These are phyloP conservation scores for Kalmusia sp. DNA, from an alignment of 2,329 filamentous ascomycete genomes.

Conservation along the genomic window DNA sequence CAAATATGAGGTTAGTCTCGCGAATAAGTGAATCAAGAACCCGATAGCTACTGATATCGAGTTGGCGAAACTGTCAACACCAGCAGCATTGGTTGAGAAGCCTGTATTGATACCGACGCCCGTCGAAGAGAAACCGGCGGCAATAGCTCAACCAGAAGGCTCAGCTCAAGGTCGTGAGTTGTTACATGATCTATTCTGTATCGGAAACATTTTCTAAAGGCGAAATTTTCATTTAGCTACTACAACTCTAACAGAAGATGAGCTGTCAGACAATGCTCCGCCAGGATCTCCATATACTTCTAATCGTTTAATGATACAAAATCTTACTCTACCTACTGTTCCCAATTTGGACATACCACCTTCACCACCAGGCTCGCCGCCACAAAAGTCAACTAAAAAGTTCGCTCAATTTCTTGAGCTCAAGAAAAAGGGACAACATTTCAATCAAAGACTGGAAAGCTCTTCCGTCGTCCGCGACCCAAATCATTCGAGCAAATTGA, in stretches of 20 bases:
- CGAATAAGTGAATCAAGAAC: constrained; percentile 32
- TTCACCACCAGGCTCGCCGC: constrained; percentile 68
- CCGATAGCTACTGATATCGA: constrained; percentile 58
- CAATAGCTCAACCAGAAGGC: constrained; percentile 26
- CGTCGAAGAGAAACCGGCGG: constrained; percentile 11
- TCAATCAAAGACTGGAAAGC: constrained; percentile 75
- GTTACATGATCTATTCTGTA: not conserved
- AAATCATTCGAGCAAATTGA: constrained; percentile 72
- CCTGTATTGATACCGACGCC: constrained; percentile 11
- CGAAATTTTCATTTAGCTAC: constrained; percentile 14
- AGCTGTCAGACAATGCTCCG: constrained; percentile 23
- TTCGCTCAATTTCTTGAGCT: constrained; percentile 77
- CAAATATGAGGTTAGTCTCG: constrained; percentile 48
- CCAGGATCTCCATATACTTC: constrained; percentile 70
- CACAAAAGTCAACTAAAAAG: constrained; percentile 64
- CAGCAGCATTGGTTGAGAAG: constrained; percentile 20
- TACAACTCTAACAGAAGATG: constrained; percentile 25
- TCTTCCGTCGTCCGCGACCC: constrained; percentile 76
- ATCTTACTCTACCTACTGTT: constrained; percentile 75
- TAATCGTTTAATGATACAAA: constrained; percentile 69
- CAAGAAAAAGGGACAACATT: constrained; percentile 79
- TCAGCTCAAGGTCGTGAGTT: constrained; percentile 32
- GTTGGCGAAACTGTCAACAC: constrained; percentile 29
- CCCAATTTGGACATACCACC: constrained; percentile 78
- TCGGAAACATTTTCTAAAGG: not conserved